Evolutionary conservation across 352 stramenopile species (phyloP), one percentile per base, ranked within the genome.

Genomic region (Globisporangium ultimum): DNA sequence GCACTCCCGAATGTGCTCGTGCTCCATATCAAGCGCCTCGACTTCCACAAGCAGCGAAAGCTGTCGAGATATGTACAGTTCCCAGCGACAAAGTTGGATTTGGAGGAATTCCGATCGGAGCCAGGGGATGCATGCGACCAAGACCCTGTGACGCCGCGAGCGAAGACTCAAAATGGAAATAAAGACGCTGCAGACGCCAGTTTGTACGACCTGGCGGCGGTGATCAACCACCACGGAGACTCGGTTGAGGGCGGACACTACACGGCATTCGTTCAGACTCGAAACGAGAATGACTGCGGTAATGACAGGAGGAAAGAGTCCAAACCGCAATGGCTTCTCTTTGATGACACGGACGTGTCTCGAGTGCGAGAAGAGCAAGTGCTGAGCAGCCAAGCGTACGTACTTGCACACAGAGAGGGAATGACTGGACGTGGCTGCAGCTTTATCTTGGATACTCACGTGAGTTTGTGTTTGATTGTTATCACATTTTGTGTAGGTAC

Each of bases 1-100:
- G 76, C 63, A 20, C 61, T 89, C 1, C 84, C 84, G 7, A 88
- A 88, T 32, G 67, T 89, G 43, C 76, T 94, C 6, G 79, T 90
- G 12, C 61, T 94, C 24, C 84, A 94, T 48, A 76, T 94, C 32
- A 83, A 87, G 36, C 84, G 84, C 36, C 65, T 92, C 42, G 83
- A 90, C 53, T 89, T 87, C 38, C 76, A 78, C 56, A 73, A 73
- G 15, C 77, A 88, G 53, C 72, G 72, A 46, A 91, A 91, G 59
- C 55, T 83, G 32, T 49, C 56, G 24, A 59, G 74, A n/a, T 68
- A 66, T 18, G 79, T 91, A 6, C 42, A 65, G 28, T 91, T 91
- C 45, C 81, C 81, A 1, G 64, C 88, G 12, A 61, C 60, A 7
- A 55, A 74, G 0, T 57, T 76, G 22, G 68, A 76, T 40, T 73